Percentiles rank a stretch among this genome's conserved stretches.
Evolutionary conservation across 176 grass and related monocot species (phyloP).

Genomic region (Phragmites australis): DNA sequence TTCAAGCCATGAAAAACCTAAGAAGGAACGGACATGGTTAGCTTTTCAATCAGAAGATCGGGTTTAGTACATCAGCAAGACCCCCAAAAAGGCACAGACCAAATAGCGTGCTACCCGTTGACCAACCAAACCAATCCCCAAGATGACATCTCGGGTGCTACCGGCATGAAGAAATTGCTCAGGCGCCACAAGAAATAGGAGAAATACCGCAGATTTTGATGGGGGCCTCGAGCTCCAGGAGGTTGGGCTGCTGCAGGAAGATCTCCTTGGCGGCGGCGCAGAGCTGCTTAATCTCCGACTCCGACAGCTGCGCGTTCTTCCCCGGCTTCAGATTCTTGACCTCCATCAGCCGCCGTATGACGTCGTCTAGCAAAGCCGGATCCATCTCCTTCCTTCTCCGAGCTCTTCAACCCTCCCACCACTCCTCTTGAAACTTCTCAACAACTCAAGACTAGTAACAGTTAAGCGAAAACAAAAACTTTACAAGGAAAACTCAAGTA

Average conservation of each 20-base stretch:
- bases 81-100: background rate
- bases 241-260: conserved; percentile 75
- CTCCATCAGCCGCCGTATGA: conserved; percentile 63
- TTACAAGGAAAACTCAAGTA: conserved; percentile 21
- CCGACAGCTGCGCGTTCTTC: conserved; percentile 65
- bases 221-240: conserved; percentile 74
- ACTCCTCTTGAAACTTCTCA: conserved; percentile 36
- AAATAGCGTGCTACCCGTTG: conserved; percentile 44
- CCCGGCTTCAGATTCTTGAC: conserved; percentile 54
- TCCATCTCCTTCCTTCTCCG: conserved; percentile 54
- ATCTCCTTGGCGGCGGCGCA: conserved; percentile 64
- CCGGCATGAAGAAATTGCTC: background rate
- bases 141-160: conserved; percentile 32
- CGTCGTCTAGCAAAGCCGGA: conserved; percentile 58
- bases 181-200: background rate
- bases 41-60: conserved; percentile 34
- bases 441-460: conserved; percentile 35
- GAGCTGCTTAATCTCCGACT: conserved; percentile 77
- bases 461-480: conserved; percentile 5
- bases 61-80: conserved; percentile 11
- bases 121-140: conserved; percentile 44
- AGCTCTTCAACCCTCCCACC: conserved; percentile 9
- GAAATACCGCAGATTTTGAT: conserved; percentile 80
- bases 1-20: background rate
- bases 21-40: background rate